Evolutionary conservation across 75 land plant species (phyloP).

Genomic region (Chamaecyparis obtusa): DNA sequence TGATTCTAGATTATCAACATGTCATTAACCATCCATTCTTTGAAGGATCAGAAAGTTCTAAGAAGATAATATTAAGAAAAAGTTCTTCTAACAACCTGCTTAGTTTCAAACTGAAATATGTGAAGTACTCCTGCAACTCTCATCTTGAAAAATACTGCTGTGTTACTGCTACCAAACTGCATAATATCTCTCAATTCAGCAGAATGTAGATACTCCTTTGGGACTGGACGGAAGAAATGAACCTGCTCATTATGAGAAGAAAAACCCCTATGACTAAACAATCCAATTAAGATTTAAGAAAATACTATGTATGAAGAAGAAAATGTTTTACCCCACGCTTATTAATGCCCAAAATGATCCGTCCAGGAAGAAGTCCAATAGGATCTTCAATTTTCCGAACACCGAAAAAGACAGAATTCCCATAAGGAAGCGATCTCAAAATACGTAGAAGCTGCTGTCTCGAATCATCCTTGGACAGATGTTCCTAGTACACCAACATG

Average conservation of each 20-base stretch:
- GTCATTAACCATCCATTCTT: not conserved
- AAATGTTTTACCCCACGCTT: slow-evolving; percentile 73
- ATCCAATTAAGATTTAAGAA: slow-evolving; percentile 2
- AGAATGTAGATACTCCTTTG: slow-evolving; percentile 96
- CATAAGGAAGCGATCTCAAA: slow-evolving; percentile 84
- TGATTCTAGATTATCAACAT: not conserved
- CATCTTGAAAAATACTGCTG: slow-evolving; percentile 98
- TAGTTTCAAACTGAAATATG: slow-evolving; percentile 98
- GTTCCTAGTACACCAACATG: slow-evolving; percentile 44
- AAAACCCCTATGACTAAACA: not conserved
- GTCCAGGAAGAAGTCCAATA: slow-evolving; percentile 93
- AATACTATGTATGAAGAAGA: not conserved
- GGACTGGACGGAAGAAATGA: slow-evolving; percentile 98
- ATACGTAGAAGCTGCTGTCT: slow-evolving; percentile 94
- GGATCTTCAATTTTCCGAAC: slow-evolving; percentile 98
- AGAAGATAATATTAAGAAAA: not conserved
- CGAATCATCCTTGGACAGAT: slow-evolving; percentile 92
- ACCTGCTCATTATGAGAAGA: slow-evolving; percentile 41
- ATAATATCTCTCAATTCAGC: slow-evolving; percentile 98
- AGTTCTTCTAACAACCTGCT: slow-evolving; percentile 56
- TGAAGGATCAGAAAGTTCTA: not conserved
- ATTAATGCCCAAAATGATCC: slow-evolving; percentile 84
- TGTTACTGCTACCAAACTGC: slow-evolving; percentile 99
- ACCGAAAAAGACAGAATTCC: slow-evolving; percentile 92
- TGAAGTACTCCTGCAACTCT: slow-evolving; percentile 97